Conservation (phyloP, 208 protist genomes). For the Angomonas deanei region DNA sequence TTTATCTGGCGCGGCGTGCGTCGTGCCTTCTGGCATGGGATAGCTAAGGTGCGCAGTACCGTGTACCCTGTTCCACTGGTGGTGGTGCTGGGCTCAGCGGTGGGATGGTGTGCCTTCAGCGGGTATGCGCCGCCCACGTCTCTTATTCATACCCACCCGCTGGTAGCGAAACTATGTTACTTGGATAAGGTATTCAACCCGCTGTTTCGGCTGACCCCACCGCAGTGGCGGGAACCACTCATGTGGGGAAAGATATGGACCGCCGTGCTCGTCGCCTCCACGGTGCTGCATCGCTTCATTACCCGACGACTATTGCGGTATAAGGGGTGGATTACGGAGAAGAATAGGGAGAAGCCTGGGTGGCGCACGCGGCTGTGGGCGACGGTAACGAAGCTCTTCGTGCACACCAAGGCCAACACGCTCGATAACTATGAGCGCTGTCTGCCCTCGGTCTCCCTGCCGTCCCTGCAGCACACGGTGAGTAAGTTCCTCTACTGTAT, state of each 20-base stretch:
- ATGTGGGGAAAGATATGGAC: constrained; percentile 36
- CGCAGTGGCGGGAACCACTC: constrained; percentile 24
- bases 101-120: constrained; percentile 41
- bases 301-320: constrained; percentile 63
- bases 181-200: constrained; percentile 43
- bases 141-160: constrained; percentile 24
- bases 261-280: constrained; percentile 26
- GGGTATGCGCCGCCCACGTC: constrained; percentile 25
- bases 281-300: constrained; percentile 58
- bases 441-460: constrained; percentile 75
- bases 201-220: constrained; percentile 25
- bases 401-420: constrained; percentile 26
- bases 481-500: constrained; percentile 54
- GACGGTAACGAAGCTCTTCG: constrained; percentile 44
- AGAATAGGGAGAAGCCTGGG: constrained; percentile 21
- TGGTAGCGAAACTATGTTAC: constrained; percentile 40
- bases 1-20: constrained; percentile 39
- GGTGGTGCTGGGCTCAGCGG: constrained; percentile 27
- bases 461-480: constrained; percentile 62
- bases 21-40: constrained; percentile 29
- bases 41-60: constrained; percentile 57
- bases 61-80: constrained; percentile 54
- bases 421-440: constrained; percentile 67
- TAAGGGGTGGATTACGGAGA: constrained; percentile 65
- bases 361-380: constrained; percentile 55